Base-by-base conservation (phyloP, 208 protist genomes). In the Acanthamoeba divionensis region DNA sequence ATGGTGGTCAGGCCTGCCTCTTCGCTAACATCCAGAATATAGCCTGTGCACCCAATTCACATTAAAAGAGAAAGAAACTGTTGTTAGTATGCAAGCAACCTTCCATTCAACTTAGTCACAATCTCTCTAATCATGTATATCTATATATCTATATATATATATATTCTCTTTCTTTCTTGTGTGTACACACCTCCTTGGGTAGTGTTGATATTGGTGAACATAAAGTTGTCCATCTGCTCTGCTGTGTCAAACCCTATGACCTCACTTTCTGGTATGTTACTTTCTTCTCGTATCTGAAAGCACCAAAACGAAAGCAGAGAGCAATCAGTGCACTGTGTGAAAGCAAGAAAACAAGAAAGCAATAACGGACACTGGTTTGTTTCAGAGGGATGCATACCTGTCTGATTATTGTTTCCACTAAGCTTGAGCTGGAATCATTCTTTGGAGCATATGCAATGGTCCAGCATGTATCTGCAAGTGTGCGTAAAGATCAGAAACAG, bases 121-220 rank as follows among this genome's bases (percentile, higher is more conserved):
- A n/a, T n/a, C n/a, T n/a, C n/a, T n/a, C n/a, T n/a, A n/a, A n/a
- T n/a, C n/a, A n/a, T n/a, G n/a, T n/a, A n/a, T n/a, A n/a, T n/a
- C n/a, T n/a, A n/a, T n/a, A n/a, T n/a, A n/a, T n/a, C n/a, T n/a
- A 57, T 57, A 57, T 57, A 57, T 57, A 57, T 21, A 57, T 57
- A 57, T 21, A 57, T 57, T n/a, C n/a, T n/a, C n/a, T n/a, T n/a
- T n/a, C n/a, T n/a, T n/a, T n/a, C n/a, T n/a, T n/a, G n/a, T n/a
- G n/a, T n/a, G 6, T 45, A 47, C 6, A 2, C 38, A 88, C 83
- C 83, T 71, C 83, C 83, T 90, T 90, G 83, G 0, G 62, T 90
- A 0, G 38, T 38, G 63, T 90, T 90, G 6, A 10, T 29, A n/a
- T 90, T 71, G 63, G 31, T 62, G 45, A 79, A 47, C 36, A 90